Evolutionary conservation across 768 basidiomycete species (phyloP), one percentile per base, ranked within the genome.

Genomic region (Tricholomella constricta): DNA sequence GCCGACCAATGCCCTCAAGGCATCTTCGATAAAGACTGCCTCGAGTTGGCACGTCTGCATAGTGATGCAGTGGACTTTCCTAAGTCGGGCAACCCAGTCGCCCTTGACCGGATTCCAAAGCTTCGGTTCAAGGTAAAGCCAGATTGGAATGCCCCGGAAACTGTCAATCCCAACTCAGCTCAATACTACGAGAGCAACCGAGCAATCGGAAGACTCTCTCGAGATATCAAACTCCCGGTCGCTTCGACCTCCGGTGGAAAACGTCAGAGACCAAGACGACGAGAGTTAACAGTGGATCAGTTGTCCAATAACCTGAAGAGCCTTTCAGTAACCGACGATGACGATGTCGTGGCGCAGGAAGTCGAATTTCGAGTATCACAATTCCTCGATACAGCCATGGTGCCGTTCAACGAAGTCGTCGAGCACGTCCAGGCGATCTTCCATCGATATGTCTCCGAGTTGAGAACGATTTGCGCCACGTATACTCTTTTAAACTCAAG

Each of bases 71-170:
- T 87, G 1, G 85, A 88, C 63, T 88, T 82, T 58, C 82, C 83
- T 0, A 86, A 86, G 65, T 81, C 77, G 20, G 81, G 81, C 15
- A 65, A 69, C 32, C 75, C 80, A 22, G 78, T 82, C 12, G 38
- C 62, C 69, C 6, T 64, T 67, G 19, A 31, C 50, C 1, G 54
- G 35, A 14, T 86, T 25, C 82, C 86, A 2, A 77, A 65, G 59
- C 65, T 74, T n/a, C 69, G 71, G 17, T 61, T 59, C 41, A 48
- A 49, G 1, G 23, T 34, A 52, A 78, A 67, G 57, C 86, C 86
- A 8, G 86, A 88, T 63, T 88, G 86, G 85, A 73, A 77, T 62
- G 85, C 83, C 2, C 84, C 83, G 15, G 86, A 88, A 66, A 84
- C 78, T 0, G 63, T 77, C 15, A 67, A 70, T 14, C 62, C 58